A percentile compares a stretch with the other conserved stretches of the same genome.
Evolutionary conservation across 2,329 filamentous ascomycete species (phyloP).

Genomic region (Scedosporium minutisporum): DNA sequence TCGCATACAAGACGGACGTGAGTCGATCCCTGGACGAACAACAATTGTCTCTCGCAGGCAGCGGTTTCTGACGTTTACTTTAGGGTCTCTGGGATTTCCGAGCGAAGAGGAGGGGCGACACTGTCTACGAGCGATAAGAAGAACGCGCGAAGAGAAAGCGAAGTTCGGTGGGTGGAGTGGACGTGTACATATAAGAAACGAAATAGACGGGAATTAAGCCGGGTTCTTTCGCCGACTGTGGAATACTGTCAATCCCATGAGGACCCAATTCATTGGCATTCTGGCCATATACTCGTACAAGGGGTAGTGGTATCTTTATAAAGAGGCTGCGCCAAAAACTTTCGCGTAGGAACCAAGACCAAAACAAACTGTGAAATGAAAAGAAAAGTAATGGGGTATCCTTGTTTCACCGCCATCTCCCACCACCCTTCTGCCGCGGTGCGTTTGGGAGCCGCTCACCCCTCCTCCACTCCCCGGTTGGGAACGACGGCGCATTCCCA

Average conservation of each 20-base stretch:
- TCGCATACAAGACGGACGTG: conserved; percentile 79
- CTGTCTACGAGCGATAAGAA: conserved; percentile 65
- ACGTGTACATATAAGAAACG: conserved; percentile 1
- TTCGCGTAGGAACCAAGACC: not conserved
- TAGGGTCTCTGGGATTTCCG: conserved; percentile 32
- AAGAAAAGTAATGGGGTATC: not conserved
- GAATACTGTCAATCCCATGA: not conserved
- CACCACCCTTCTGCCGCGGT: conserved; percentile 6
- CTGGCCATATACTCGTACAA: not conserved
- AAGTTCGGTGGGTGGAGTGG: not conserved
- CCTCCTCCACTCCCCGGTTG: conserved; percentile 56
- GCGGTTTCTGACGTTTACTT: not conserved
- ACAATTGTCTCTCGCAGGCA: not conserved
- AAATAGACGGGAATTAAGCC: not conserved
- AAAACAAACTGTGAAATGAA: not conserved
- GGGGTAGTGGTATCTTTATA: not conserved
- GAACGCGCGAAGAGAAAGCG: not conserved
- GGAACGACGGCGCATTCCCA: conserved; percentile 9
- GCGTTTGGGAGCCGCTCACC: conserved; percentile 53
- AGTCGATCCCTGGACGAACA: conserved; percentile 28
- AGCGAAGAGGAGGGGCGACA: conserved; percentile 80
- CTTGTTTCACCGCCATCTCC: not conserved
- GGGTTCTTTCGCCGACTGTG: not conserved
- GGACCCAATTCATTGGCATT: not conserved
- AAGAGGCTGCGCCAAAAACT: not conserved